Evolutionary conservation across 495 filamentous ascomycete genomes (phyloP), one percentile per base, ranked within the genome.

Genomic region (Aspergillus egyptiacus): DNA sequence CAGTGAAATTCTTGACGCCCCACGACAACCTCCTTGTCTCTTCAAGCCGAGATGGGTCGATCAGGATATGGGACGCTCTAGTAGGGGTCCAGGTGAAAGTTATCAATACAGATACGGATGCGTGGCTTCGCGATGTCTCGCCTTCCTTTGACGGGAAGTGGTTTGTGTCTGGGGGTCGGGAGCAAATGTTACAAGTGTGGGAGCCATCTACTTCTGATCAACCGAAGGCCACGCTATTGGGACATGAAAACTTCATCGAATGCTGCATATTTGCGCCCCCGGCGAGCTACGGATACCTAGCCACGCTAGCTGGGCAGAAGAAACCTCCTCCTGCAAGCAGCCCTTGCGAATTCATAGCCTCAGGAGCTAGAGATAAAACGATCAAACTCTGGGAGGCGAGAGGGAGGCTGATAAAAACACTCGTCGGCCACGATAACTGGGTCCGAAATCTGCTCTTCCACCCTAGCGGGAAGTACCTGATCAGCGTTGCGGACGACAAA

Each of bases 401-500:
- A 39, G 93, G 93, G 8, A 87, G 85, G 10, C 74, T 87, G 39
- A 83, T 98, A 56, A 96, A 90, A 65, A 94, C 87, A 1, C 73
- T 97, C 6, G 66, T 84, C 2, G 93, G 93, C 2, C 93, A 98
- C 59, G 93, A 98, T 64, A 98, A 96, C 62, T 98, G 93, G 93
- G 85, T 98, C 1, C 81, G 89, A 8, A 86, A 75, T 2, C 60
- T 97, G 10, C 82, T 89, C 14, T 98, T 95, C 64, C 93, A 98
- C 55, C 93, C 93, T 0, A 90, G 89, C 2, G 93, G 93, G 1
- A 95, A 95, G 65, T 98, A 93, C 55, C 75, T 98, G 2, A 67
- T 98, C 14, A 88, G 83, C 25, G 86, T 85, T 3, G 72, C 84
- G 19, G 93, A 98, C 58, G 93, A 98, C 63, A 95, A 95, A 66